Percentiles rank a stretch among this genome's conserved stretches.
Conservation (phyloP, 176 grass and related monocot genomes). For the Musa acuminata region DNA sequence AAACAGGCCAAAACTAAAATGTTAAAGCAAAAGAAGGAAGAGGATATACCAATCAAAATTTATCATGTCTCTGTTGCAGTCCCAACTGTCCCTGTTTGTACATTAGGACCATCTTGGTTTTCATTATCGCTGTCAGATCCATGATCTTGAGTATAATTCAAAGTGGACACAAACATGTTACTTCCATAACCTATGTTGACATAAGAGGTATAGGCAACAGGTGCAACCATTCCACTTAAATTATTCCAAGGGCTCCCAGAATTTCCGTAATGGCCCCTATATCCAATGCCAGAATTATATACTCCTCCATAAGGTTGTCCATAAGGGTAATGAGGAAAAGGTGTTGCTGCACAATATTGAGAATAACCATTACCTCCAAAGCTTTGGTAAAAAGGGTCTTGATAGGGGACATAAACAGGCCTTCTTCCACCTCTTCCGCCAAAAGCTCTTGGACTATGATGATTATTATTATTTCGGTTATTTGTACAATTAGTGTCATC, state of each 20-base stretch:
- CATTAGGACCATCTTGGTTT: neutral
- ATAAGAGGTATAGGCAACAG: neutral
- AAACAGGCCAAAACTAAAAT: neutral
- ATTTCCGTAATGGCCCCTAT: neutral
- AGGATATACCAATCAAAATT: neutral
- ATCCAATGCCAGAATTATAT: neutral
- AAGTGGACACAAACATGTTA: conserved; percentile 1
- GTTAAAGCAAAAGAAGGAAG: neutral
- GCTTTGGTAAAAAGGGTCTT: conserved; percentile 1
- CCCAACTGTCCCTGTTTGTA: neutral
- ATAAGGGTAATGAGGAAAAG: conserved; percentile 19
- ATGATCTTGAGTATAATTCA: neutral
- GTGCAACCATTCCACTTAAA: neutral
- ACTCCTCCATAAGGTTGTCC: conserved; percentile 22
- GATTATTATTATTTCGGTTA: neutral
- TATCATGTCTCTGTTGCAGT: too few species aligned
- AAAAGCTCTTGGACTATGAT: conserved; percentile 16
- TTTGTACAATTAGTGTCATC: conserved; percentile 21
- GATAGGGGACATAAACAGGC: conserved; percentile 16
- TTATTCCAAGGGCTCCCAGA: neutral
- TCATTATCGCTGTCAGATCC: neutral
- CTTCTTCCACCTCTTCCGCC: conserved; percentile 1
- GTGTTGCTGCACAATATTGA: conserved; percentile 24
- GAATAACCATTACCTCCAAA: neutral
- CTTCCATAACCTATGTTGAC: neutral